Conservation (phyloP, 2,329 filamentous ascomycete species). For the Colletotrichum tropicicola region DNA sequence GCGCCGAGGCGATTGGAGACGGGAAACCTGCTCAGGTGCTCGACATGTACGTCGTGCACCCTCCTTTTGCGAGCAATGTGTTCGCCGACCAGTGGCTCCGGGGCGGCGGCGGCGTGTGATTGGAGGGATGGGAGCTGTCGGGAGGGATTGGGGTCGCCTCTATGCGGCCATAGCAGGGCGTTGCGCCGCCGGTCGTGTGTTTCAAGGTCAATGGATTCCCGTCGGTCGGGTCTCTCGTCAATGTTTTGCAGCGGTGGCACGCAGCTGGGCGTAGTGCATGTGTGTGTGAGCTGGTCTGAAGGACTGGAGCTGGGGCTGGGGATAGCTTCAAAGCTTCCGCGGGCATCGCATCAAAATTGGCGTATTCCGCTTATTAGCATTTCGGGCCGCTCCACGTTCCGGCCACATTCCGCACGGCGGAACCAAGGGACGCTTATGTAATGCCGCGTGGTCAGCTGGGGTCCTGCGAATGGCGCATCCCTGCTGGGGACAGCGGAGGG, state of each 20-base stretch:
- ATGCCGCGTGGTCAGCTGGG: background rate
- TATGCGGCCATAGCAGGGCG: background rate
- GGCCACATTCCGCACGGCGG: background rate
- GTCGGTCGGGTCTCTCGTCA: background rate
- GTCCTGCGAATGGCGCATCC: background rate
- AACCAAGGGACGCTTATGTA: constrained; percentile 1
- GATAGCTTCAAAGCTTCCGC: constrained; percentile 22
- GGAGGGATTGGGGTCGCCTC: background rate
- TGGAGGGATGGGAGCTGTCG: constrained; percentile 2
- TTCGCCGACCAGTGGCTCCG: constrained; percentile 7
- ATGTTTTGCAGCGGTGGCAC: background rate
- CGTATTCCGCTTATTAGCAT: background rate
- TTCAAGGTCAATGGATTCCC: background rate
- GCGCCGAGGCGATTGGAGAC: too few species aligned
- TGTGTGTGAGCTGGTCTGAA: background rate
- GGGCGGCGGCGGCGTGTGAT: background rate
- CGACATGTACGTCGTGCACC: constrained; percentile 3
- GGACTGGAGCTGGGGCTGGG: background rate
- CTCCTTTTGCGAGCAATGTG: constrained; percentile 6
- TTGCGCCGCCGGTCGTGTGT: background rate
- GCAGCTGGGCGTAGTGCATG: too few species aligned
- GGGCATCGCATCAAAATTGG: background rate
- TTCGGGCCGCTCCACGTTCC: constrained; percentile 1
- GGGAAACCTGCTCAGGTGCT: background rate
- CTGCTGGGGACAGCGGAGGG: background rate